These are phyloP conservation scores for Podospora bellae-mahoneyi DNA, from an alignment of 495 filamentous ascomycete species.

Conservation along the genomic window DNA sequence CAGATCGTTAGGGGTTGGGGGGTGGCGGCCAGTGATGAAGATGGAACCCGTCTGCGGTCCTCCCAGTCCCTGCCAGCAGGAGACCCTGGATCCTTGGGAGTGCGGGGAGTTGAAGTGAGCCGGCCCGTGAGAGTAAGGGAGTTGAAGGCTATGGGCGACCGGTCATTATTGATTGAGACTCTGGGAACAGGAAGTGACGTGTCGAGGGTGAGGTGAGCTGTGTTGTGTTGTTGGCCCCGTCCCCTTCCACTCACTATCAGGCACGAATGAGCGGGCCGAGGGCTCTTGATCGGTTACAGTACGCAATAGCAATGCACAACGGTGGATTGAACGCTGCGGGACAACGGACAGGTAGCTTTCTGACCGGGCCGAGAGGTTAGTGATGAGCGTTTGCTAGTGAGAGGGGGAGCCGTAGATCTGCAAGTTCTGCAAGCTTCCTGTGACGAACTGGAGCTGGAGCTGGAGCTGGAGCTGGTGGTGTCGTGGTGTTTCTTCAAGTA, in stretches of 20 bases:
- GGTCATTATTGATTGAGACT: background rate
- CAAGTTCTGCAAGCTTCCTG: background rate
- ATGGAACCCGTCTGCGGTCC: background rate
- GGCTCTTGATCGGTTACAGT: background rate
- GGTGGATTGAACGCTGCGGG: background rate
- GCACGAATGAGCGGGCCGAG: background rate
- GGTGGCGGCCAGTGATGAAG: background rate
- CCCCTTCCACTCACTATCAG: background rate
- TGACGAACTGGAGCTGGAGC: background rate
- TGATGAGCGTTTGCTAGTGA: background rate
- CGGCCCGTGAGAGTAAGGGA: slow-evolving; percentile 1
- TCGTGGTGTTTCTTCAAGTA: too few species aligned
- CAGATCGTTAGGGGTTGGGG: background rate
- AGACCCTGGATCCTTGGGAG: background rate
- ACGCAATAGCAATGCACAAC: background rate
- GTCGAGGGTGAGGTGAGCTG: background rate
- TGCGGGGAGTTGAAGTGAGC: background rate
- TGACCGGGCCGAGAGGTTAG: background rate
- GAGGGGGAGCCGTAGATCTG: background rate
- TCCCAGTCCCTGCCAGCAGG: slow-evolving; percentile 5
- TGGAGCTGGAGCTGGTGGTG: background rate
- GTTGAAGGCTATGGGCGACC: background rate
- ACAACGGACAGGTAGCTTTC: background rate
- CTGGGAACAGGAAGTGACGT: background rate
- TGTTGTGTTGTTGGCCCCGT: background rate